Base-by-base conservation (phyloP, 768 basidiomycete species). In the Boletellus ananiceps region DNA sequence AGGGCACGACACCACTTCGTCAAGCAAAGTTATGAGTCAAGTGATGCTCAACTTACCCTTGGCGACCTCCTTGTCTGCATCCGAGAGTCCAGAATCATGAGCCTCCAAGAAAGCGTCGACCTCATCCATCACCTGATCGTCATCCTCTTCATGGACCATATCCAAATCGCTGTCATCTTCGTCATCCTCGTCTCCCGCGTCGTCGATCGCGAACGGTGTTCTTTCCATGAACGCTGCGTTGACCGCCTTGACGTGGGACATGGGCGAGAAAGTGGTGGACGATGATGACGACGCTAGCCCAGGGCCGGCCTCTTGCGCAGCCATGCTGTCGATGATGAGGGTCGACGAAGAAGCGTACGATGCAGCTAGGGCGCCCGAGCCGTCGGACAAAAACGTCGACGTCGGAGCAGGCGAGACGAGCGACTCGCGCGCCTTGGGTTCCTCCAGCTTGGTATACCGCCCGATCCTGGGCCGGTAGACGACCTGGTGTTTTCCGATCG, bases 131-230 rank as follows among this genome's bases (percentile, higher is more conserved):
- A 94, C 90, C 49, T 81, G 82, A 54, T 86, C 84, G 48, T 85
- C 84, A 40, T 80, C 83, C 43, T 76, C 81, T 13, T 71, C 72
- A 23, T 80, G 82, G 5, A 76, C 80, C 25, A 71, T 69, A 8
- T 70, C 72, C 7, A 78, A 69, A 65, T 83, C 70, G 63, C 84
- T 69, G 11, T 88, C 86, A 0, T 84, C 84, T 23, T 86, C 88
- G 27, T 86, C 88, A 49, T 29, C 29, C 29, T 86, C 62, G 11
- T 64, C 63, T 45, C 83, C 86, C 4, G 85, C 90, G 67, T 93
- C 92, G 62, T 99, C 96, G 51, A 98, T 96, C n/a, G 92, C 92
- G 65, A 99, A 99, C 55, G 87, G 86, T 21, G 91, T 93, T 37
- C 95, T 76, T 64, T 95, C 89, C 86, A 94, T 86, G 40, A 92